Conservation (phyloP, 164 flowering plant genomes). For the Taxillus chinensis region DNA sequence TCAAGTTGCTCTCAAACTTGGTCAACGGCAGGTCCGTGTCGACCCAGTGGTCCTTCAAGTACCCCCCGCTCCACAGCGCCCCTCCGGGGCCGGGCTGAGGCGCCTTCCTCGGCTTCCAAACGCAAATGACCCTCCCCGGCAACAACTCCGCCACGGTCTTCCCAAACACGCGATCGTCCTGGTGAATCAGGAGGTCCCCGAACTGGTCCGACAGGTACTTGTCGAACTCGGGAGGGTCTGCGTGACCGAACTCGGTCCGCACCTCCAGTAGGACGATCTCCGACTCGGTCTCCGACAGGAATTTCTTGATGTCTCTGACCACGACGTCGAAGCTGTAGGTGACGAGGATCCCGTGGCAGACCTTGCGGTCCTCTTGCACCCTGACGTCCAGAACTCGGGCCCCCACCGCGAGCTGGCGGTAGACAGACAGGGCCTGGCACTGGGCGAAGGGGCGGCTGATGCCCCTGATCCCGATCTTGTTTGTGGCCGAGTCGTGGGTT, state of each 20-base stretch:
- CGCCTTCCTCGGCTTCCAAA: conserved; percentile 85
- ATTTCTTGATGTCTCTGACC: conserved; percentile 55
- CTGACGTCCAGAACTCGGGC: conserved; percentile 71
- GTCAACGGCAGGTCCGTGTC: conserved; percentile 85
- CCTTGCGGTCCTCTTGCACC: conserved; percentile 58
- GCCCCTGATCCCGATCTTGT: conserved; percentile 59
- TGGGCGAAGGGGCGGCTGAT: conserved; percentile 82
- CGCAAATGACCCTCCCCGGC: conserved; percentile 72
- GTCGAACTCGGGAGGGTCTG: conserved; percentile 82
- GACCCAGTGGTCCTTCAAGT: conserved; percentile 84
- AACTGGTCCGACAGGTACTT: conserved; percentile 64
- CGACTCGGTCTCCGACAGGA: conserved; percentile 63
- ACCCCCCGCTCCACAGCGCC: conserved; percentile 64
- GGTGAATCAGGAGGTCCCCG: conserved; percentile 68
- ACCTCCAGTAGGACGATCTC: conserved; percentile 78
- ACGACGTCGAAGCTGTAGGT: conserved; percentile 72
- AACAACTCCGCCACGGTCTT: conserved; percentile 67
- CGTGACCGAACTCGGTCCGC: conserved; percentile 80
- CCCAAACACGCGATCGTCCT: conserved; percentile 60
- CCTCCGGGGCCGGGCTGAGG: conserved; percentile 53
- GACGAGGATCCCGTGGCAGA: conserved; percentile 77
- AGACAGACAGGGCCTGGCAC: conserved; percentile 70
- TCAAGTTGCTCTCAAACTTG: conserved; percentile 78
- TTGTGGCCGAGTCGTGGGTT: conserved; percentile 91
- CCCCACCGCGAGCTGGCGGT: conserved; percentile 57